Conservation (phyloP, 2,329 filamentous ascomycete species). For the Madurella mycetomatis region DNA sequence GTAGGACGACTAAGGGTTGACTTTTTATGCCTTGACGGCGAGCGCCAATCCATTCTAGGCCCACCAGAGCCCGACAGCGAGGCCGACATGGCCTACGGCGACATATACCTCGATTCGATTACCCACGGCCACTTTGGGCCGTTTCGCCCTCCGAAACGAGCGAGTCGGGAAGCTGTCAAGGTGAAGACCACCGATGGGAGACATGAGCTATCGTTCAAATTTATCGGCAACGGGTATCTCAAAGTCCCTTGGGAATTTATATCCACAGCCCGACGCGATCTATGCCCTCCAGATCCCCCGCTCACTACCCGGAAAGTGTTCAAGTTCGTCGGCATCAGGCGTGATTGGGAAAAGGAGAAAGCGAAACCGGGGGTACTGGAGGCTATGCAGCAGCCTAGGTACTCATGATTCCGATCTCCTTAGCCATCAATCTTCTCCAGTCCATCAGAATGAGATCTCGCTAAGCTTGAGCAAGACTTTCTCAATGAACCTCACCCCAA, state of each 20-base stretch:
- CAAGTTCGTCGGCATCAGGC: conserved; percentile 7
- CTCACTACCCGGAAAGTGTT: conserved; percentile 1
- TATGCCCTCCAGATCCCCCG: neutral
- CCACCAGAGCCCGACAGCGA: neutral
- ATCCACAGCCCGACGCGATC: neutral
- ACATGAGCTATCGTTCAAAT: neutral
- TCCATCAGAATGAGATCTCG: too few species aligned
- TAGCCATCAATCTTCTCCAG: too few species aligned
- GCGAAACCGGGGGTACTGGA: neutral
- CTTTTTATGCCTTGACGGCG: neutral
- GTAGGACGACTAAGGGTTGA: neutral
- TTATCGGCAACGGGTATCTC: conserved; percentile 5
- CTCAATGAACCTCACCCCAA: too few species aligned
- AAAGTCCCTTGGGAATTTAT: neutral
- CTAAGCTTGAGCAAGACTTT: too few species aligned
- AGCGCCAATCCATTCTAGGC: neutral
- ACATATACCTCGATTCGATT: neutral
- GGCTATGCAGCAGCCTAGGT: too few species aligned
- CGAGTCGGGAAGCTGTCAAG: conserved; percentile 2
- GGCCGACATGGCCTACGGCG: neutral
- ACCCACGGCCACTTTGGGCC: neutral
- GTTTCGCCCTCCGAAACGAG: conserved; percentile 1
- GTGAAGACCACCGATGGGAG: neutral
- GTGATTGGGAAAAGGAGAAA: conserved; percentile 2
- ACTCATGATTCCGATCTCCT: too few species aligned